Base-by-base conservation (phyloP, 768 basidiomycete species). In the Butyriboletus loyo region DNA sequence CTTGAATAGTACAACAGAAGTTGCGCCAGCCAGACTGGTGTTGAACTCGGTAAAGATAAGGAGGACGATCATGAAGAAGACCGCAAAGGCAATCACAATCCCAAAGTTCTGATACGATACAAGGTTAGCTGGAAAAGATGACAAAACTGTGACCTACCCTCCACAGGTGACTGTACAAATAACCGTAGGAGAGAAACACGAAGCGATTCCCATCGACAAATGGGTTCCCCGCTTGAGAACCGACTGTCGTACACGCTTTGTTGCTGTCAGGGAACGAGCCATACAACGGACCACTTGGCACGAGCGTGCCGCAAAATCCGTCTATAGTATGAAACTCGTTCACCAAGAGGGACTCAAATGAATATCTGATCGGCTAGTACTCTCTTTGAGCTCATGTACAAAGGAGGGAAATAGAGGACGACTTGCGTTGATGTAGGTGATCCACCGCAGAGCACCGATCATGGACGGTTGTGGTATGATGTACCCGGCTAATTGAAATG, bases 311-410 rank as follows among this genome's bases (percentile, higher is more conserved):
- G 61, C 86, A 86, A 14, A 70, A 62, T 40, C 85, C 89, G 21
- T 86, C 67, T 7, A 88, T 69, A 0, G 80, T 84, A 57, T 79
- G 82, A 71, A 94, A 93, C 67, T 96, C 91, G 69, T 93, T 95
- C 21, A 81, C 75, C 65, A 95, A 75, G 37, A 93, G 66, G 0
- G 79, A 75, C 54, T 92, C 87, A 65, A 94, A 93, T 0, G 64
- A 53, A 31, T 64, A 64, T 81, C 85, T 63, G 84, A 92, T 2
- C 73, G 78, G 92, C 63, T 66, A 39, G 7, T 14, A 19, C 1
- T 21, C 5, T 30, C 4, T 31, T 22, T 56, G 4, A 63, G 58
- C 9, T 9, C 2, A 32, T 14, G 31, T 14, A 10, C 17, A 32
- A 17, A 5, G 8, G 9, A 45, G 0, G 77, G 84, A 85, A 54